These are phyloP conservation scores for Coemansia sp. DNA, from an alignment of 192 early-diverging fungal species.

Conservation along the genomic window DNA sequence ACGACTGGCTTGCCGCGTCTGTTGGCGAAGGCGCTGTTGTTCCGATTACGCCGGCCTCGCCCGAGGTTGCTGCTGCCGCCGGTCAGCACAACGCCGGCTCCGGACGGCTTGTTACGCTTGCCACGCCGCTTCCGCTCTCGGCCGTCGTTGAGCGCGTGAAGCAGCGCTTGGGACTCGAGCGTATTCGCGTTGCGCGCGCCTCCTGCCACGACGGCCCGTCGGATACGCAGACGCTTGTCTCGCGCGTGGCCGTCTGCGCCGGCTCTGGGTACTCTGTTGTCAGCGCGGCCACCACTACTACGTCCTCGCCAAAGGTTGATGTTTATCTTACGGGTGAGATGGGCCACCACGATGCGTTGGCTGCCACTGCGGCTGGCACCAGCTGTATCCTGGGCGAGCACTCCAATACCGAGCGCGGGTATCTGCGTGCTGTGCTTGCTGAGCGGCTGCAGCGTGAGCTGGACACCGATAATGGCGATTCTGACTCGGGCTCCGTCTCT, in stretches of 20 bases:
- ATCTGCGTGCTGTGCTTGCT: slow-evolving; percentile 65
- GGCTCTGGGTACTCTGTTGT: slow-evolving; percentile 81
- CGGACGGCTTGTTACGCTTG: slow-evolving; percentile 36
- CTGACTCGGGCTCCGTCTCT: slow-evolving; percentile 28
- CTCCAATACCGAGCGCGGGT: slow-evolving; percentile 91
- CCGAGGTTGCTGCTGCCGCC: slow-evolving; percentile 17
- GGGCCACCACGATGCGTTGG: slow-evolving; percentile 93
- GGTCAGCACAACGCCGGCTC: slow-evolving; percentile 45
- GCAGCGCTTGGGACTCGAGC: slow-evolving; percentile 61
- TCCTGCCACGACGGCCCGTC: slow-evolving; percentile 40
- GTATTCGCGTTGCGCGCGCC: slow-evolving; percentile 76
- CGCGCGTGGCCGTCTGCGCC: slow-evolving; percentile 87
- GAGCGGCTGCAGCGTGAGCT: slow-evolving; percentile 59
- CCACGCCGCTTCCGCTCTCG: slow-evolving; percentile 19
- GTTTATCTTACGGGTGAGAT: slow-evolving; percentile 94
- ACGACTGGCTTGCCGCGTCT: slow-evolving; percentile 87
- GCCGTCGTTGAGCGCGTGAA: slow-evolving; percentile 34
- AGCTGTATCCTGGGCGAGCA: slow-evolving; percentile 91
- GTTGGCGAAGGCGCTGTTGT: slow-evolving; percentile 27
- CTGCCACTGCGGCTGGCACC: slow-evolving; percentile 69
- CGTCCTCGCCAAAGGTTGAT: slow-evolving; percentile 57
- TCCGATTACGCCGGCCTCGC: slow-evolving; percentile 44
- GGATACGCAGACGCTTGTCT: slow-evolving; percentile 52
- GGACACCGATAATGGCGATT: slow-evolving; percentile 30
- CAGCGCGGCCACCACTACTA: slow-evolving; percentile 9